Percentiles rank a stretch among this genome's conserved stretches.
Conservation (phyloP, 805 yeast species). For the Lachancea sp. region DNA sequence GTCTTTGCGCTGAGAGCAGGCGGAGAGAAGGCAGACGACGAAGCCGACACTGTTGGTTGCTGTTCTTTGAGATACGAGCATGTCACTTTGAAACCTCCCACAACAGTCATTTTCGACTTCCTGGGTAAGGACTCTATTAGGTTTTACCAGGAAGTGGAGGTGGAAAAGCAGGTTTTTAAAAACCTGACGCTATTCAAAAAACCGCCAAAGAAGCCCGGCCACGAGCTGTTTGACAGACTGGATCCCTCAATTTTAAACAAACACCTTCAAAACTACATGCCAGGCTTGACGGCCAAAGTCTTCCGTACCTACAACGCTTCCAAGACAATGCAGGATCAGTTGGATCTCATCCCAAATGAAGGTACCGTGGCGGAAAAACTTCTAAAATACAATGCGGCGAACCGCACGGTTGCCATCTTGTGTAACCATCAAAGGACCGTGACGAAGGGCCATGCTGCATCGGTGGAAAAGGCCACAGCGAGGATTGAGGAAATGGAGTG, state of each 20-base stretch:
- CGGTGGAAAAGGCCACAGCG: constrained; percentile 73
- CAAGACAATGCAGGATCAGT: constrained; percentile 91
- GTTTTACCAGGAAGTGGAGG: constrained; percentile 87
- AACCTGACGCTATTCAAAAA: constrained; percentile 82
- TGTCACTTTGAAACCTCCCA: constrained; percentile 77
- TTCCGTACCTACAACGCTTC: constrained; percentile 97
- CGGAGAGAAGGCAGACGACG: constrained; percentile 95
- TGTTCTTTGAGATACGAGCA: constrained; percentile 91
- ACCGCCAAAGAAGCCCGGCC: constrained; percentile 85
- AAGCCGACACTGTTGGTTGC: constrained; percentile 97
- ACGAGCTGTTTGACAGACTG: constrained; percentile 84
- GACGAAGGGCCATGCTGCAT: constrained; percentile 72
- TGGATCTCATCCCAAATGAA: constrained; percentile 75
- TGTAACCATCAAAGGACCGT: constrained; percentile 97
- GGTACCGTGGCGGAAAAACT: constrained; percentile 87
- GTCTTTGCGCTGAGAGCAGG: constrained; percentile 95
- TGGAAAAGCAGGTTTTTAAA: constrained; percentile 86
- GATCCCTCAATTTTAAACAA: constrained; percentile 79
- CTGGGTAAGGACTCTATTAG: constrained; percentile 94
- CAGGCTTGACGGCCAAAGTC: constrained; percentile 91
- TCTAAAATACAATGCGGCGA: constrained; percentile 86
- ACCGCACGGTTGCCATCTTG: constrained; percentile 87
- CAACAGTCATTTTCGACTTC: constrained; percentile 81
- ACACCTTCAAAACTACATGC: constrained; percentile 83
- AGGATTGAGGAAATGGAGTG: constrained; percentile 74